Evolutionary conservation across 2,329 filamentous ascomycete species (phyloP), one percentile per base, ranked within the genome.

Genomic region (Paecilomyces sp.): DNA sequence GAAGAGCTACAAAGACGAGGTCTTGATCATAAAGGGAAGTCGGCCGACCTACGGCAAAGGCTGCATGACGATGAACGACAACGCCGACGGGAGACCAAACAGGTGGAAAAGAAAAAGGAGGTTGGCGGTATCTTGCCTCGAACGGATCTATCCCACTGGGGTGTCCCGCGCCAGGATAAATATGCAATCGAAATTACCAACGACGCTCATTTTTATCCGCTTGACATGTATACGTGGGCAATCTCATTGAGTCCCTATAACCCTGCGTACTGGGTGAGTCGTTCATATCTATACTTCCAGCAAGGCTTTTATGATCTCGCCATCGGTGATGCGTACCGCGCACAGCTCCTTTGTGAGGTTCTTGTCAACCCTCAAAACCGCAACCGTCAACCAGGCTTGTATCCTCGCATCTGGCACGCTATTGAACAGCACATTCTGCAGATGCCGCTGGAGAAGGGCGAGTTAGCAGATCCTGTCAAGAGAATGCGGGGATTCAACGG

Each of bases 221-320:
- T 74, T 9, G 71, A 75, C 30, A 70, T 75, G 66, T 75, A 75
- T 59, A 75, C 73, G 1, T 70, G 67, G 58, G 72, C 71, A 18
- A 70, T 75, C 41, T 58, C 65, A 8, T 57, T 71, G 18, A 74
- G 67, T 53, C 73, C 73, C 1, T 75, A 75, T 58, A 75, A 75
- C 52, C 72, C 73, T 8, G 58, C 71, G 3, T 75, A 75, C 62
- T 75, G 73, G 73, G 60, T 69, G 8, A 71, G 71, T 47, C 66
- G 73, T 9, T 71, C 71, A 12, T 75, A 71, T 57, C 68, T 72
- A 13, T 67, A 71, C 62, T 74, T 74, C 50, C 66, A 68, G 36
- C 66, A 66, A 54, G 70, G 65, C 1, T 66, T 67, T 50, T 74
- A 70, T 33, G 73, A 75, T 57, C 67, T 75, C 24, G 73, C 73